Base-by-base conservation (phyloP, 2,329 filamentous ascomycete species). In the Gremmenia infestans region DNA sequence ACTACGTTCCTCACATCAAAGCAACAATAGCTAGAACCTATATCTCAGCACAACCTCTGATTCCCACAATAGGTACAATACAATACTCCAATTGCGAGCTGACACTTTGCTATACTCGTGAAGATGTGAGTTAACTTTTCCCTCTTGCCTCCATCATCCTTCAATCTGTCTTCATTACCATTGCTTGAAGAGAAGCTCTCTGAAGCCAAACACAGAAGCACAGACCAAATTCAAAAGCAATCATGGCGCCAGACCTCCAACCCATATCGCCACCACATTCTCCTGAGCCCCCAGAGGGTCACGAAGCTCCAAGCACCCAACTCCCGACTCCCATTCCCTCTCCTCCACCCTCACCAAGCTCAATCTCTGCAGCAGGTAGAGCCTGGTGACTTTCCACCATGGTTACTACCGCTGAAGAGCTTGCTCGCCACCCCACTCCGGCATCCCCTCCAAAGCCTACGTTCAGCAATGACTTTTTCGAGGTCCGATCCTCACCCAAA, bases 381-480 rank as follows among this genome's bases (percentile, higher is more conserved):
- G 15, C 14, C 15, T 53, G 15, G 28, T n/a, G 28, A 40, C 15
- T 40, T 15, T 45, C 42, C 6, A 45, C 19, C 12, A 17, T 19
- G n/a, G 19, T 12, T 12, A 14, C 15, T 48, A 2, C 51, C 37
- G 14, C 35, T 32, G 7, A 19, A 12, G n/a, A 19, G 17, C 32
- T 43, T 43, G 14, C 5, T 25, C 37, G 4, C 17, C 19, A 14
- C 40, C 40, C 17, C 39, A 48, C 22, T 39, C 35, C 43, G 25
- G 43, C 15, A 45, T 4, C 15, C 11, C 25, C 35, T 42, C 45
- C 5, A 25, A 25, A 28, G 6, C 39, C 50, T 14, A 50, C 56
- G 1, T 67, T 67, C 42, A 52, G 47, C 4, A 67, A 63, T 2
- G 59, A 67, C 17, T 63, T 58, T 50, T 68, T 68, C n/a, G 64